These are phyloP conservation scores for Pulveroboletus frians DNA, from an alignment of 768 basidiomycete species.

Conservation along the genomic window DNA sequence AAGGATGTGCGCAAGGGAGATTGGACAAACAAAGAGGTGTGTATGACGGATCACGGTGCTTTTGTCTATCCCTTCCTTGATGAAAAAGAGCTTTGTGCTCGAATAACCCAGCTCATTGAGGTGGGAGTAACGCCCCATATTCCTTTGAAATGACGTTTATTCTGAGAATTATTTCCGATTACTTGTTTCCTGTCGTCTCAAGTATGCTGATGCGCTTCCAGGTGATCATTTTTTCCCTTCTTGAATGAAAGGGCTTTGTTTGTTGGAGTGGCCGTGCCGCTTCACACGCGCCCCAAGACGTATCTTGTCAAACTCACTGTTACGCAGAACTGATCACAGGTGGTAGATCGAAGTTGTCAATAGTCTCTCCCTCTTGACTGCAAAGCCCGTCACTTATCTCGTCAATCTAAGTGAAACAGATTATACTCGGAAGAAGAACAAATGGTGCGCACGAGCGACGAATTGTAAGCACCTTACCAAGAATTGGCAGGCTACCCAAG, in stretches of 20 bases:
- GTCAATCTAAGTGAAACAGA: slow-evolving; percentile 96
- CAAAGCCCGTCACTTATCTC: slow-evolving; percentile 96
- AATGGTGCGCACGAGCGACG: slow-evolving; percentile 55
- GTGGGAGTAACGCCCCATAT: slow-evolving; percentile 86
- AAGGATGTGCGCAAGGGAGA: slow-evolving; percentile 91
- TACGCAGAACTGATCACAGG: slow-evolving; percentile 11
- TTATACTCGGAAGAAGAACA: slow-evolving; percentile 97
- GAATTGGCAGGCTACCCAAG: slow-evolving; percentile 70
- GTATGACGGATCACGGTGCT: slow-evolving; percentile 18
- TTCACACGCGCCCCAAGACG: slow-evolving; percentile 40
- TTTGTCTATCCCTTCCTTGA: slow-evolving; percentile 27
- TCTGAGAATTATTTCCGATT: slow-evolving; percentile 34
- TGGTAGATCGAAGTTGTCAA: slow-evolving; percentile 86
- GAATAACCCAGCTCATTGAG: slow-evolving; percentile 95
- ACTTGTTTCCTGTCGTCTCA: background rate
- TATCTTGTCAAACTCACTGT: background rate
- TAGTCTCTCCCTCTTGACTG: slow-evolving; percentile 82
- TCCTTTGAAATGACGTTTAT: slow-evolving; percentile 57
- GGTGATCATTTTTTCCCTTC: slow-evolving; percentile 18
- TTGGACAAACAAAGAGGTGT: slow-evolving; percentile 96
- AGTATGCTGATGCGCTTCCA: slow-evolving; percentile 11
- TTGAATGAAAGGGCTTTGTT: slow-evolving; percentile 57
- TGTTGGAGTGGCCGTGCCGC: slow-evolving; percentile 83
- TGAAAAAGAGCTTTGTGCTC: slow-evolving; percentile 82
- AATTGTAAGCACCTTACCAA: background rate